These are phyloP conservation scores for Elaeis oleifera DNA, from an alignment of 202 grass and related monocot genomes.

Conservation along the genomic window DNA sequence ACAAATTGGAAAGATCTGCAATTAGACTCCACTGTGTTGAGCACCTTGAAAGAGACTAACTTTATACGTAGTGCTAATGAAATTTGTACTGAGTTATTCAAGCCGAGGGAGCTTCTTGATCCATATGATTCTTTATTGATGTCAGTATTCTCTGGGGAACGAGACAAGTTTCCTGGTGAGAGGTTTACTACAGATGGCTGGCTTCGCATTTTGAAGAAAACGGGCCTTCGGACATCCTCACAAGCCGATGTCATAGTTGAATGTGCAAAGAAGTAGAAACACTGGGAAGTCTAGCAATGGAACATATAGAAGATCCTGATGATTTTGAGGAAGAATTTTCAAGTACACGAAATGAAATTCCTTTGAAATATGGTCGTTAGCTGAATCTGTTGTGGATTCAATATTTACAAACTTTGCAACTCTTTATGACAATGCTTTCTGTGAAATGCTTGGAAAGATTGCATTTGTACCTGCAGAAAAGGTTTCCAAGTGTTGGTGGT, in stretches of 20 bases:
- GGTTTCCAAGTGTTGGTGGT: slow-evolving; percentile 95
- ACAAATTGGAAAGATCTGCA: slow-evolving; percentile 85
- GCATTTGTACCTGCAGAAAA: slow-evolving; percentile 95
- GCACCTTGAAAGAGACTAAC: slow-evolving; percentile 57
- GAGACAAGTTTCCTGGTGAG: slow-evolving; percentile 68
- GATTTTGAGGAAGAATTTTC: slow-evolving; percentile 69
- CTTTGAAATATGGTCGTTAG: slow-evolving; percentile 78
- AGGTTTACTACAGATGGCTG: slow-evolving; percentile 75
- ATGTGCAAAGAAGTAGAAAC: slow-evolving; percentile 71
- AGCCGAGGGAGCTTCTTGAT: slow-evolving; percentile 78
- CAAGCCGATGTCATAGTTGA: slow-evolving; percentile 82
- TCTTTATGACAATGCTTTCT: slow-evolving; percentile 80
- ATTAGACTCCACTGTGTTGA: slow-evolving; percentile 52
- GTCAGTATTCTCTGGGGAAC: slow-evolving; percentile 77
- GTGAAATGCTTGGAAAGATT: slow-evolving; percentile 81
- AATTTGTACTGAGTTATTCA: slow-evolving; percentile 52
- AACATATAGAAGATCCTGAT: slow-evolving; percentile 39
- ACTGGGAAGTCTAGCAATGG: slow-evolving; percentile 52
- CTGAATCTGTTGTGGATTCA: slow-evolving; percentile 66
- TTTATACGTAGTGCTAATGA: slow-evolving; percentile 85
- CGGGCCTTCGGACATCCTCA: slow-evolving; percentile 62
- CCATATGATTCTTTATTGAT: slow-evolving; percentile 72
- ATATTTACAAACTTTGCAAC: slow-evolving; percentile 86
- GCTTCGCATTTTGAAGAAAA: slow-evolving; percentile 84
- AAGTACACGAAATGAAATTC: slow-evolving; percentile 57